Percentiles rank a stretch among this genome's conserved stretches.
phyloP scores from a whole-genome alignment of 208 protist genomes.

The Leishmania guyanensis region DNA sequence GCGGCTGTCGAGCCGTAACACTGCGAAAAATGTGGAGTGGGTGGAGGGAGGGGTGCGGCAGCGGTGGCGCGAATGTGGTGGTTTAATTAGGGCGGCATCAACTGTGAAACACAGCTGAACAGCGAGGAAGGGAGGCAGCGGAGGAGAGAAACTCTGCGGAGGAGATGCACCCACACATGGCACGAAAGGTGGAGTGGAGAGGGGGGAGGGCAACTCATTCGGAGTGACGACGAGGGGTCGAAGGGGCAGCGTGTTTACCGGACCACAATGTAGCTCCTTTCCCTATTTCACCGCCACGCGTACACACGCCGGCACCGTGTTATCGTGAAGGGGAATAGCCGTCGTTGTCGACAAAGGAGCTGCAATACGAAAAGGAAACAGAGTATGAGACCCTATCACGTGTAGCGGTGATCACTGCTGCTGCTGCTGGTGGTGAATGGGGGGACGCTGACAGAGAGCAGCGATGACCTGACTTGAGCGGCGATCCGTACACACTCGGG shows the following conservation, averaged over 20 bases:
- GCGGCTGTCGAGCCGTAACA: not conserved
- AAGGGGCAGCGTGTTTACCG: not conserved
- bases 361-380: not conserved
- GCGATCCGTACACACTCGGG: not conserved
- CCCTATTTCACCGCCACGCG: not conserved
- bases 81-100: not conserved
- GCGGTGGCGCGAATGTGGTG: not conserved
- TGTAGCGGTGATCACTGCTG: not conserved
- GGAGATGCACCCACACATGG: not conserved
- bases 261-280: not conserved
- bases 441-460: not conserved
- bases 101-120: no score
- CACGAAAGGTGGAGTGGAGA: not conserved
- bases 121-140: not conserved
- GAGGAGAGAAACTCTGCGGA: not conserved
- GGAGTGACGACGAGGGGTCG: not conserved
- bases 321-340: not conserved
- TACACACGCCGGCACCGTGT: not conserved
- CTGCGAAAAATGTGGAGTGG: not conserved
- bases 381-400: not conserved
- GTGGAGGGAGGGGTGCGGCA: not conserved
- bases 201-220: not conserved
- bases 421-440: not conserved
- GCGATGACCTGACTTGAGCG: not conserved
- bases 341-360: not conserved